Evolutionary conservation across 495 filamentous ascomycete species (phyloP), one percentile per base, ranked within the genome.

Genomic region (Aspergillus campestris): DNA sequence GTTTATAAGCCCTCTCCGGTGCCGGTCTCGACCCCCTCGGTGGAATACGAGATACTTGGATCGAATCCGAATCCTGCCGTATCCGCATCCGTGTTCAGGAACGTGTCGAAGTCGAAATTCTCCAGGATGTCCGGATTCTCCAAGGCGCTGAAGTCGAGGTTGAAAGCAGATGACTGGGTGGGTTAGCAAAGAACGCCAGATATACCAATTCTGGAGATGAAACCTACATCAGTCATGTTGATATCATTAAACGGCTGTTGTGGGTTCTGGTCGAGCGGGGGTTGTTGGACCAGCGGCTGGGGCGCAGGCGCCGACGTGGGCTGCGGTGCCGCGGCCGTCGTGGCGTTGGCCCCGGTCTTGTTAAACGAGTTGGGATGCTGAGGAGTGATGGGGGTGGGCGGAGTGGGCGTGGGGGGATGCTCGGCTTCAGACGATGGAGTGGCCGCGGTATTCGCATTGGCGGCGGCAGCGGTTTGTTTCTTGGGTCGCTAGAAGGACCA

Each of bases 101-200:
- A 97, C 0, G 86, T 88, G 64, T 97, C 91, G 61, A 97, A 97
- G 63, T 97, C 91, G 53, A 97, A 97, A 54, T 86, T 85, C 57
- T 88, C 83, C 39, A 97, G 70, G n/a, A 94, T 83, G 60, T 90
- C 77, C 37, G 69, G 67, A 28, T 73, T 78, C 43, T 78, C 73
- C 55, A 85, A 63, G 36, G 62, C 56, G 52, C 72, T 73, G 57
- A 87, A 86, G 44, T 83, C 80, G 58, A 86, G 72, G 35, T 63
- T 75, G 61, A 74, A 72, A 34, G 60, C 44, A 42, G 47, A 59
- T 37, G 56, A 39, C 14, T 50, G 35, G 12, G 11, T 42, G 45
- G 47, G 45, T 51, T 47, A 58, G 59, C 46, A 37, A 32, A 38
- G 48, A 28, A 18, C 41, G 3, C 8, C n/a, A 46, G 12, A 15